Evolutionary conservation across 1,139 yeast genomes (phyloP), one percentile per base, ranked within the genome.

Genomic region (Magnusiomyces suaveolens): DNA sequence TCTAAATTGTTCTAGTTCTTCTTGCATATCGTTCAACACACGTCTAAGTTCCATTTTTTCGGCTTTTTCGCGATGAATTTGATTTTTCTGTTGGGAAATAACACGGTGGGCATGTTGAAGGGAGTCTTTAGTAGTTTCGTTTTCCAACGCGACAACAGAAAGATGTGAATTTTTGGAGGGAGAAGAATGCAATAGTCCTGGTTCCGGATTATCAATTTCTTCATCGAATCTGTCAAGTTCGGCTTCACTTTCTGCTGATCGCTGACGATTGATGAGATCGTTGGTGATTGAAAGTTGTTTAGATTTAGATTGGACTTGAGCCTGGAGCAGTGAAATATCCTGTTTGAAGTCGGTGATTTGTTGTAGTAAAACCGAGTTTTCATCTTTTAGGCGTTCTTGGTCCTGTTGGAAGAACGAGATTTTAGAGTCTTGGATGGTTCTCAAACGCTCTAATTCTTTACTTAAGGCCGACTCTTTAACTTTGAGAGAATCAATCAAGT

Each of bases 121-220:
- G 16, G 87, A 82, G 0, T 87, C 78, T 60, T 78, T 75, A 60
- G 85, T 72, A 0, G 90, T 82, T 63, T 87, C 90, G 6, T 79
- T 72, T 65, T 86, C 90, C 50, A 84, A 70, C 18, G 76, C 80
- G 1, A 78, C 71, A 59, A 78, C 75, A 50, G 76, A 73, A 0
- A 79, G 73, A 33, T 83, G 79, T 0, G 76, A 66, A 1, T 72
- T 70, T 54, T 72, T 72, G 21, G 73, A 69, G 1, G 80, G 79
- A 0, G 80, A 73, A 14, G 60, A 48, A 59, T 65, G 60, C 54
- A 66, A 61, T 56, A 72, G 66, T 55, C 38, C 38, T 14, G 20
- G 16, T 16, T 39, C 48, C 20, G 47, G 32, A 14, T 36, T 39
- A 39, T 49, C 51, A 20, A 26, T 18, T 6, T 39, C 46, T 2